phyloP scores from a whole-genome alignment of 176 grass and related monocot species.

The Microstegium vimineum region DNA sequence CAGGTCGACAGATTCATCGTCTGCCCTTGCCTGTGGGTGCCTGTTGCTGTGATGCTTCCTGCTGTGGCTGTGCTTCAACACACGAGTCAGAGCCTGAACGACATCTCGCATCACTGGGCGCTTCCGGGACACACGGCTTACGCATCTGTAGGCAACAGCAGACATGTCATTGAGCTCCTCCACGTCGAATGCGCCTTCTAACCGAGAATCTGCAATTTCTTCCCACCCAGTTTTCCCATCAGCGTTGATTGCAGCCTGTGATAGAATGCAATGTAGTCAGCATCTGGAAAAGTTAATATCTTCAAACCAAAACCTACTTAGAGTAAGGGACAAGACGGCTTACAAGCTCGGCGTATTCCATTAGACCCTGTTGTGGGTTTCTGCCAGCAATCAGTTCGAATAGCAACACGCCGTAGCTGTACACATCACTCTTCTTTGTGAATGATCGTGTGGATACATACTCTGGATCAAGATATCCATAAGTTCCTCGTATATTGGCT shows the following conservation, averaged over 20 bases:
- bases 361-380: constrained; percentile 95
- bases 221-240: constrained; percentile 82
- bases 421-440: constrained; percentile 98
- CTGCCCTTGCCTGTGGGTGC: not conserved
- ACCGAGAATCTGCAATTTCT: constrained; percentile 65
- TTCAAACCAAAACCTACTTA: not conserved
- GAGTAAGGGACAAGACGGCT: not conserved
- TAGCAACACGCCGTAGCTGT: constrained; percentile 87
- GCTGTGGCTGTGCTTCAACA: constrained; percentile 45
- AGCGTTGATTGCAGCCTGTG: constrained; percentile 77
- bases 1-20: constrained; percentile 52
- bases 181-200: constrained; percentile 64
- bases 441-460: constrained; percentile 84
- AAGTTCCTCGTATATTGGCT: constrained; percentile 78
- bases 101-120: constrained; percentile 75
- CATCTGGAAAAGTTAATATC: constrained; percentile 15
- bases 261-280: constrained; percentile 21
- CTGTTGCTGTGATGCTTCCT: constrained; percentile 41
- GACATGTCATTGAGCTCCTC: constrained; percentile 81
- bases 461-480: constrained; percentile 89
- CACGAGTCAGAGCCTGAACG: constrained; percentile 58
- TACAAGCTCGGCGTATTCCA: constrained; percentile 98
- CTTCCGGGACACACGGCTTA: constrained; percentile 62
- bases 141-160: constrained; percentile 69
- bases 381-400: constrained; percentile 89